Evolutionary conservation across 163 green algal species (phyloP), one percentile per base, ranked within the genome.

Genomic region (Chlorella variabilis): DNA sequence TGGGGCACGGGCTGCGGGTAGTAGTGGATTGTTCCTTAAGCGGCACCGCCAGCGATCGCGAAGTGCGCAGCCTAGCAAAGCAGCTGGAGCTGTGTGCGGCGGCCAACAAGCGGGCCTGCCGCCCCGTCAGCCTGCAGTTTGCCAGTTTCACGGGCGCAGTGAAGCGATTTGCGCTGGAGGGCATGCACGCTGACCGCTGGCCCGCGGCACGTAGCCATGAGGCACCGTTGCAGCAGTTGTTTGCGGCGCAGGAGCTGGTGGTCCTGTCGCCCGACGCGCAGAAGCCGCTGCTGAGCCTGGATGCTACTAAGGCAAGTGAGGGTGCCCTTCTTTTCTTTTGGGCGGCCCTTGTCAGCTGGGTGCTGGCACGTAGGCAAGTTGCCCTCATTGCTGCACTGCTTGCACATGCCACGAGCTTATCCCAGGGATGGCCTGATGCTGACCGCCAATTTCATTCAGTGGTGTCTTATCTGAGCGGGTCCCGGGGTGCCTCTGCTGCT

Each of bases 221-320:
- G 15, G 59, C 7, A 0, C 70, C 45, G 2, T 33, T 69, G 13
- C 39, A 75, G 4, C n/a, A 81, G 4, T 31, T 75, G 42, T 82
- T 77, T 27, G 65, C 76, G 1, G 29, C 13, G 0, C 42, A 82
- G n/a, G 33, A 77, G 17, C 29, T 93, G 29, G 87, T 93, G 75
- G 70, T 94, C 39, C 68, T 94, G 38, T 92, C 88, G 7, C 91
- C 91, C 3, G 91, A 94, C 59, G 91, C 89, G 3, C 54, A 82
- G 27, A 69, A 86, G 63, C 84, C 89, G 17, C 65, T 91, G 63
- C 4, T 74, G 34, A 38, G 13, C 7, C 78, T 94, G 71, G 83
- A 92, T 27, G 66, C 61, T 18, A 31, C 15, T 34, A 87, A 81
- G 75, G 62, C 29, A 42, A 25, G 15, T 54, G 45, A 54, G 25